Base-by-base conservation (phyloP, 768 basidiomycete species). In the Podaxis mareebaensis region DNA sequence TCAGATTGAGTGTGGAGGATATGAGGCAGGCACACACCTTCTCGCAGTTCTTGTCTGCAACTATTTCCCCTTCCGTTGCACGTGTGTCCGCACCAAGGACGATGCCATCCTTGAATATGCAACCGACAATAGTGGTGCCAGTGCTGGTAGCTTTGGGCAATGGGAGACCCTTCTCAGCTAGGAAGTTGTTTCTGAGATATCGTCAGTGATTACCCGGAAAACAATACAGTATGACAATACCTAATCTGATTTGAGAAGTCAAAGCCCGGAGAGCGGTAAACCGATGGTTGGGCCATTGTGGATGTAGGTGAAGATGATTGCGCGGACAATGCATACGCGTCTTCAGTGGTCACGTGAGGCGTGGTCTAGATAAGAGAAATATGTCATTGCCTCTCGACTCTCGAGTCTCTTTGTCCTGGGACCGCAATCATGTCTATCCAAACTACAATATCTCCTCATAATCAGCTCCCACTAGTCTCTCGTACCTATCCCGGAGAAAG, bases 21-120 rank as follows among this genome's bases (percentile, higher is more conserved):
- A 53, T 54, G 46, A 44, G 33, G 26, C 36, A 52, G 51, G 30
- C 53, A 66, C 59, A 53, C 60, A 96, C 96, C 91, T 99, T 99
- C 81, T 99, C 97, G 77, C 97, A 99, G 78, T 99, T 99, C 86
- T 99, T 99, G 81, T 99, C 96, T 0, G 94, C 94, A 28, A 99
- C 93, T 67, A 99, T 98, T 24, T 86, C 85, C 1, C 96, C 97
- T 65, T 89, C 93, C 0, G 97, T 99, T 3, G 97, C 96, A 69
- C 96, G 84, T 1, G 97, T 99, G 76, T 99, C 97, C 13, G 97
- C 97, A 52, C 96, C 97, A 4, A 99, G 85, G 17, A 96, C 85
- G 68, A 99, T 89, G 4, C 97, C 97, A 71, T 93, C 93, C 68
- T 88, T 89, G 76, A 91, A 98, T 60, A 97, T 77, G 71, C 94